phyloP scores from a whole-genome alignment of 139 green algal species.

The Chlamydomonas asymmetrica region DNA sequence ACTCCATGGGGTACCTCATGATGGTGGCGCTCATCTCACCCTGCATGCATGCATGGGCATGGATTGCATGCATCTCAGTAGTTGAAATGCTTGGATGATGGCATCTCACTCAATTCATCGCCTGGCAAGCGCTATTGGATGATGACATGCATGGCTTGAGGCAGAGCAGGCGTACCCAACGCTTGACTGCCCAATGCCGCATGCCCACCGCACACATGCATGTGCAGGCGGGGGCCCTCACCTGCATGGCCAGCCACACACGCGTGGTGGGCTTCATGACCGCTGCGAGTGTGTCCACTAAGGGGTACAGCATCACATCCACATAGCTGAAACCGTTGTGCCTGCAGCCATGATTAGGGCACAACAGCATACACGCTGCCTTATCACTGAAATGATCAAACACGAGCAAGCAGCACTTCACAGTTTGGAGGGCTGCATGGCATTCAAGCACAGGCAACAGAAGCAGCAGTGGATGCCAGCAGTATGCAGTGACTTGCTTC shows the following conservation, averaged over 20 bases:
- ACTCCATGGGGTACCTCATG: constrained; percentile 30
- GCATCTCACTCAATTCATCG: background rate
- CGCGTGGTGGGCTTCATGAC: background rate
- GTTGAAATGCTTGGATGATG: background rate
- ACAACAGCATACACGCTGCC: too few species aligned
- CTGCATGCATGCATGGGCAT: constrained; percentile 10
- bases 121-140: background rate
- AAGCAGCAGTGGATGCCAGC: too few species aligned
- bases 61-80: background rate
- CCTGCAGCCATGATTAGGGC: too few species aligned
- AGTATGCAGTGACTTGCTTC: background rate
- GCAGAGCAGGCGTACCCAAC: too few species aligned
- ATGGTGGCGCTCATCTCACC: constrained; percentile 49
- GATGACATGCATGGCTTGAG: background rate
- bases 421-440: too few species aligned
- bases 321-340: constrained; percentile 38
- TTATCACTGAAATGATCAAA: too few species aligned
- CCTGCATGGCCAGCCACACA: constrained; percentile 22
- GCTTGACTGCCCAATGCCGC: background rate
- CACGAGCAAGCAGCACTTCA: too few species aligned
- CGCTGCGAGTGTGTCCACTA: constrained; percentile 28
- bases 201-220: background rate
- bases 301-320: constrained; percentile 46
- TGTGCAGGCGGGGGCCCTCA: too few species aligned
- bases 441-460: too few species aligned